A percentile compares a stretch with the other conserved stretches of the same genome.
Evolutionary conservation across 169 alveolate genomes (phyloP).

Genomic region (Plasmodium malariae): DNA sequence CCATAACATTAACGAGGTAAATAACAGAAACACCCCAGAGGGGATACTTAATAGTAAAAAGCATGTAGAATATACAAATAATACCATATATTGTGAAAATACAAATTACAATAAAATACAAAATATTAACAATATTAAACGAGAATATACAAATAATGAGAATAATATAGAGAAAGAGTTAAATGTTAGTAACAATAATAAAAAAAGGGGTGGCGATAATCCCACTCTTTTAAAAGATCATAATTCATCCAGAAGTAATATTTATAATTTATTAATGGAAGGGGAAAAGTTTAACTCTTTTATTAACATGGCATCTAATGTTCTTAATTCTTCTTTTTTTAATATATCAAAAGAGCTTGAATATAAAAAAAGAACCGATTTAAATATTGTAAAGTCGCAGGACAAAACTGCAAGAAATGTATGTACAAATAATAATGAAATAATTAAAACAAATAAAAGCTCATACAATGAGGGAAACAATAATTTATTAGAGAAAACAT

Average conservation of each 20-base stretch:
- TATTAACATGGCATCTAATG: constrained; percentile 65
- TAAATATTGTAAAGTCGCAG: not conserved
- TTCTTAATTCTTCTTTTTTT: constrained; percentile 55
- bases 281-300: constrained; percentile 55
- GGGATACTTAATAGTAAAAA: too few relatives aligned
- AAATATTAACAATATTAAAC: too few relatives aligned
- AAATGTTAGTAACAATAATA: not conserved
- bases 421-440: not conserved
- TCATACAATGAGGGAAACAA: not conserved
- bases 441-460: not conserved
- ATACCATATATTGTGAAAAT: too few relatives aligned
- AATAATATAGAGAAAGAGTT: not conserved
- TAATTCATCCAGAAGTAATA: constrained; percentile 42
- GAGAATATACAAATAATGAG: too few relatives aligned
- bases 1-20: too few relatives aligned
- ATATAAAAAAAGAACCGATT: not conserved
- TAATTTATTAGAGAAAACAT: not conserved
- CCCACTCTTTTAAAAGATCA: constrained; percentile 6
- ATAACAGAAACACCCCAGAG: too few relatives aligned
- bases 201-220: not conserved
- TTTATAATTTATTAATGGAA: constrained; percentile 63
- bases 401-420: not conserved
- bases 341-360: constrained; percentile 34
- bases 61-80: too few relatives aligned
- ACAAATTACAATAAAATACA: too few relatives aligned